Evolutionary conservation across 2,329 filamentous ascomycete species (phyloP).

Genomic region (Trichoderma arundinaceum): DNA sequence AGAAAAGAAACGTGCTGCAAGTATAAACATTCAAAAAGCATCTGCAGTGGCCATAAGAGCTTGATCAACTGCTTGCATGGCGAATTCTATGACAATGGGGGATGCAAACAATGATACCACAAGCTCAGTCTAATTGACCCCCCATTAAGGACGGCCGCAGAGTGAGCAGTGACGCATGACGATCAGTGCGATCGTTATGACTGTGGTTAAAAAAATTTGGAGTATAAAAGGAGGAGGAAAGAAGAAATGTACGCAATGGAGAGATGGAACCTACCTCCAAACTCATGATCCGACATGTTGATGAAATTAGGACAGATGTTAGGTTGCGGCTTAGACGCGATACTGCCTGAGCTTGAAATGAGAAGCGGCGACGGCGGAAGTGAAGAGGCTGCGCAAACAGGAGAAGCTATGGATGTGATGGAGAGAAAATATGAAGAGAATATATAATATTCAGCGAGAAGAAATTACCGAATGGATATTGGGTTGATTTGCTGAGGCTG

Average conservation of each 20-base stretch:
- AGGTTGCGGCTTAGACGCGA: conserved; percentile 23
- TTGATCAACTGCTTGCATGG: neutral
- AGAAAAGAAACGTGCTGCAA: neutral
- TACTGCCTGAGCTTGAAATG: conserved; percentile 3
- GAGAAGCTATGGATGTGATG: neutral
- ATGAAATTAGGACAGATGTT: neutral
- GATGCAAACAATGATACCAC: conserved; percentile 13
- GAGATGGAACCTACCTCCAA: conserved; percentile 51
- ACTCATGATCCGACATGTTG: conserved; percentile 70
- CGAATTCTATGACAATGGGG: neutral
- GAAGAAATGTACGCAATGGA: neutral
- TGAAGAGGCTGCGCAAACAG: neutral
- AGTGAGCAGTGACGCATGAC: conserved; percentile 21
- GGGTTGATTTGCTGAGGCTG: neutral
- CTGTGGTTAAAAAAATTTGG: too few relatives aligned
- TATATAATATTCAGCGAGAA: neutral
- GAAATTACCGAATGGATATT: neutral
- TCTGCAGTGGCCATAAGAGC: neutral
- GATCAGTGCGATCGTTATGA: neutral
- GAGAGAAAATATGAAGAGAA: neutral
- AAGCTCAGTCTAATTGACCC: conserved; percentile 2
- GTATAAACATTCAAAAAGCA: too few relatives aligned
- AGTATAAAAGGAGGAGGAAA: neutral
- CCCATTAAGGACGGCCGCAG: neutral
- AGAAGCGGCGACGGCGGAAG: conserved; percentile 8